phyloP scores from a whole-genome alignment of 371 early-diverging fungal genomes.

The Lichtheimia hyalospora region DNA sequence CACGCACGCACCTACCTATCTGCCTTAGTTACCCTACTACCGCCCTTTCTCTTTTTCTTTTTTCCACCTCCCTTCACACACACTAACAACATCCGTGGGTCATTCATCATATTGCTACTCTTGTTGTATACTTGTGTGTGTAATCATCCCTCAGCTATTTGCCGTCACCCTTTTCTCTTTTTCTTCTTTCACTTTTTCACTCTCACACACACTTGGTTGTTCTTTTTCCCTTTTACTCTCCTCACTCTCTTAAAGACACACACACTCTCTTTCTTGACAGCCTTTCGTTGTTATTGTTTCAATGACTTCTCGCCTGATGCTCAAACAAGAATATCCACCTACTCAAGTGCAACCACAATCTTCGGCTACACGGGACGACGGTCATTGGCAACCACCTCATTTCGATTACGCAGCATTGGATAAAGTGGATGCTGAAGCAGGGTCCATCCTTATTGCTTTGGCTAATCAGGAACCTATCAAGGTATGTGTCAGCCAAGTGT shows the following conservation, averaged over 20 bases:
- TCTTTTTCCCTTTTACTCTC: slow-evolving; percentile 6
- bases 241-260: neutral
- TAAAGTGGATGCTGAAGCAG: slow-evolving; percentile 43
- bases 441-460: slow-evolving; percentile 44
- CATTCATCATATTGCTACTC: no score
- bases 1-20: slow-evolving; percentile 4
- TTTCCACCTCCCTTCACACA: neutral
- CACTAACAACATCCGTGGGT: no score
- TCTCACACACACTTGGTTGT: no score
- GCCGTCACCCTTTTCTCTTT: neutral
- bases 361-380: slow-evolving; percentile 40
- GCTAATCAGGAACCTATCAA: slow-evolving; percentile 32
- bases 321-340: slow-evolving; percentile 21
- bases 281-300: slow-evolving; percentile 9
- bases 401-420: slow-evolving; percentile 32
- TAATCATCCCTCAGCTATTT: slow-evolving; percentile 1
- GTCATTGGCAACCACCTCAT: slow-evolving; percentile 4
- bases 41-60: slow-evolving; percentile 1
- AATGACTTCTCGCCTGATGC: slow-evolving; percentile 3
- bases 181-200: neutral
- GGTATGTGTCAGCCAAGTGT: neutral
- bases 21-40: slow-evolving; percentile 5
- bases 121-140: no score
- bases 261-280: neutral
- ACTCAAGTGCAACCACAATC: slow-evolving; percentile 42